Base-by-base conservation (phyloP, 208 protist genomes). In the Tritrichomonas foetus region DNA sequence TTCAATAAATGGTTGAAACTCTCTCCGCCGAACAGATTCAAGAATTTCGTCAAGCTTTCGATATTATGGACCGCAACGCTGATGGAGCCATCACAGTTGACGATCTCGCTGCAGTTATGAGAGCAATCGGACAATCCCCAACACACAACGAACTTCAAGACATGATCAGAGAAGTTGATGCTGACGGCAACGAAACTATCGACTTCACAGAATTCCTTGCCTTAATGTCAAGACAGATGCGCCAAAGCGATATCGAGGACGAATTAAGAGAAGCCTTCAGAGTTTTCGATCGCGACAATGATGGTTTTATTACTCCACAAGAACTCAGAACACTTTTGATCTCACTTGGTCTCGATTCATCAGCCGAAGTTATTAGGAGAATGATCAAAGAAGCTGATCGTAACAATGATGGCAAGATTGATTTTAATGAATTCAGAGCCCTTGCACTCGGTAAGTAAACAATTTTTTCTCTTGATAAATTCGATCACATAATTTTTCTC, bases 121-220 rank as follows among this genome's bases (percentile, higher is more conserved):
- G 66, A 9, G 55, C 50, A 44, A 64, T 94, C 39, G 93, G 93
- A 14, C 93, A 94, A 61, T 50, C 53, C 2, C 93, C 66, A 49
- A 94, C 93, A 53, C n/a, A 53, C n/a, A 66, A 64, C 25, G 93
- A 94, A 55, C 14, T 94, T 47, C 64, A 72, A 92, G 93, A 94
- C 55, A 94, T 94, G 93, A 92, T 94, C 20, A 36, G 64, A 44
- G 93, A 92, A 80, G 66, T 94, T 50, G 93, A 94, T 80, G 93
- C 93, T 49, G 93, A 94, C 33, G 93, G 93, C 22, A 94, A 92
- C 49, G 93, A 74, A 49, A 98, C 97, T 27, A 99, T 99, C 94
- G 98, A 99, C 94, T 99, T 99, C 95, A 97, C 97, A 13, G 98
- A 99, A 94, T 96, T 96, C 72, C 93, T 96, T 72, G 96, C 95